Percentiles rank a stretch among this genome's conserved stretches.
phyloP scores from a whole-genome alignment of 2,329 filamentous ascomycete genomes.

The Chaetoscypha palmicola region DNA sequence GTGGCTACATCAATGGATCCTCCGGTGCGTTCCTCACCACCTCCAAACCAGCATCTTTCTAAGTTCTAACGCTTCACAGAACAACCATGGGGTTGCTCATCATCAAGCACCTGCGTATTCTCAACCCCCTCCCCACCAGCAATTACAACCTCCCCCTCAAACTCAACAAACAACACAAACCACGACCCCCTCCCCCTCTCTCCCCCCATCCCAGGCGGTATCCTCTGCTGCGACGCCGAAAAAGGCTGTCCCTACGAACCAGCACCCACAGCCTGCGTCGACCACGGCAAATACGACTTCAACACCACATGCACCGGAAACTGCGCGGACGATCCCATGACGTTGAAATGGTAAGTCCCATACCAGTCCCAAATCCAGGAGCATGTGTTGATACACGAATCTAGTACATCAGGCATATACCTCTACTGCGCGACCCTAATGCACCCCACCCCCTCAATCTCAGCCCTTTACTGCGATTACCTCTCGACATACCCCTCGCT shows the following conservation, averaged over 20 bases:
- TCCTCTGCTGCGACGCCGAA: slow-evolving; percentile 15
- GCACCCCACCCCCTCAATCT: slow-evolving; percentile 11
- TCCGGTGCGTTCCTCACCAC: slow-evolving; percentile 27
- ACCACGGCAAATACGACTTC: slow-evolving; percentile 11
- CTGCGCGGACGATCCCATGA: slow-evolving; percentile 13
- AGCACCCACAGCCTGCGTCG: slow-evolving; percentile 18
- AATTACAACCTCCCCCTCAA: slow-evolving; percentile 1
- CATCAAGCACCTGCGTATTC: slow-evolving; percentile 15
- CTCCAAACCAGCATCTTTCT: not conserved
- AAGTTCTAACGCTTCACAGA: slow-evolving; percentile 6
- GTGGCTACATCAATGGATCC: slow-evolving; percentile 41
- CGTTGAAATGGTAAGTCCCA: slow-evolving; percentile 16
- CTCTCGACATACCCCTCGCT: slow-evolving; percentile 9
- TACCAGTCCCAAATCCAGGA: not conserved
- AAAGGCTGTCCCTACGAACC: slow-evolving; percentile 16
- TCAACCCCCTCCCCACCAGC: slow-evolving; percentile 10
- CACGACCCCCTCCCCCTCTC: not conserved
- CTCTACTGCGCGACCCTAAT: slow-evolving; percentile 17
- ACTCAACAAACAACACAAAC: not conserved
- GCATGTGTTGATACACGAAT: not conserved
- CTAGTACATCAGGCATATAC: slow-evolving; percentile 20
- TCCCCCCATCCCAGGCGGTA: slow-evolving; percentile 3
- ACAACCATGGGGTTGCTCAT: slow-evolving; percentile 18
- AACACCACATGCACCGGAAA: slow-evolving; percentile 15
- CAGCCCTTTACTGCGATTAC: slow-evolving; percentile 19